A percentile compares a stretch with the other conserved stretches of the same genome.
phyloP scores from a whole-genome alignment of 2,329 filamentous ascomycete species.

The Pleoardoris graminearum region DNA sequence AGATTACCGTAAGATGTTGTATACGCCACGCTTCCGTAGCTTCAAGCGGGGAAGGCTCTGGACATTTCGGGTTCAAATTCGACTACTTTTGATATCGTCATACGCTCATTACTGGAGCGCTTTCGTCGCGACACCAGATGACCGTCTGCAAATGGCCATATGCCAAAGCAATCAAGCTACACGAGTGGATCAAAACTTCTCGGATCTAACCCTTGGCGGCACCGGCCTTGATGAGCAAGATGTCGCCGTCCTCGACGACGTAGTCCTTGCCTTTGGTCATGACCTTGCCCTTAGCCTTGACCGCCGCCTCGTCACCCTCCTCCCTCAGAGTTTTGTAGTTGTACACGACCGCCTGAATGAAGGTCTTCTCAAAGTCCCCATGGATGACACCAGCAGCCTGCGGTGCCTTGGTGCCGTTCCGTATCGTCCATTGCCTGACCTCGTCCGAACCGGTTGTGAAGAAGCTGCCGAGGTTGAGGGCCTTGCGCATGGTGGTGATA shows the following conservation, averaged over 20 bases:
- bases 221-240: slow-evolving; percentile 86
- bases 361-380: slow-evolving; percentile 98
- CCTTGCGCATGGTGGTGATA: slow-evolving; percentile 89
- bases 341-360: slow-evolving; percentile 95
- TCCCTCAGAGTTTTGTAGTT: slow-evolving; percentile 84
- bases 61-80: neutral
- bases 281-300: slow-evolving; percentile 93
- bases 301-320: slow-evolving; percentile 81
- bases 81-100: slow-evolving; percentile 1
- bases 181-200: neutral
- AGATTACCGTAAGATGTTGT: too few species aligned
- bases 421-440: slow-evolving; percentile 97
- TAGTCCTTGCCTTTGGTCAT: slow-evolving; percentile 99
- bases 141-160: neutral
- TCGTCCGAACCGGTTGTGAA: slow-evolving; percentile 97
- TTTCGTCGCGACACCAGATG: neutral
- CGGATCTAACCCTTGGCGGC: slow-evolving; percentile 63
- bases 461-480: slow-evolving; percentile 87
- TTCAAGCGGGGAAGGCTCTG: too few species aligned
- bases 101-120: neutral
- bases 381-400: slow-evolving; percentile 98
- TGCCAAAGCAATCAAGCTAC: neutral
- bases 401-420: slow-evolving; percentile 95
- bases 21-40: too few species aligned
- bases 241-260: slow-evolving; percentile 79